Percentiles rank a stretch among this genome's conserved stretches.
phyloP scores from a whole-genome alignment of 495 filamentous ascomycete species.

The Baudoinia panamericana region DNA sequence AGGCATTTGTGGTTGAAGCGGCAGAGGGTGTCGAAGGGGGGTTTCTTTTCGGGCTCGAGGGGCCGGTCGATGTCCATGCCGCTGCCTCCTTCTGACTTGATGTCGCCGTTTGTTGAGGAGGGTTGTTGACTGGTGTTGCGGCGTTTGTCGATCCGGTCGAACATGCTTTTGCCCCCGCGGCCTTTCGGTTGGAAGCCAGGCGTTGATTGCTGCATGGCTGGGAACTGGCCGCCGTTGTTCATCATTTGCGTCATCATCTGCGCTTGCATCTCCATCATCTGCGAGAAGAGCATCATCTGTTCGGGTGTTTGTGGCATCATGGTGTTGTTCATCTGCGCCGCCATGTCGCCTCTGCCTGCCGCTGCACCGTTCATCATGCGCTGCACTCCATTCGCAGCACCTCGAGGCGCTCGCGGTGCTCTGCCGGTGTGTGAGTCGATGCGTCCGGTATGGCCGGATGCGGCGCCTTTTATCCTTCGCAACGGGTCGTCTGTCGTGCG shows the following conservation, averaged over 20 bases:
- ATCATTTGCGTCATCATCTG: slow-evolving; percentile 61
- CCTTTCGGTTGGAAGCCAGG: slow-evolving; percentile 18
- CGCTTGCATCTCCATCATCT: slow-evolving; percentile 68
- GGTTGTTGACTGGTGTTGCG: slow-evolving; percentile 26
- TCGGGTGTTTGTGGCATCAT: slow-evolving; percentile 36
- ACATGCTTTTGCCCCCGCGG: slow-evolving; percentile 51
- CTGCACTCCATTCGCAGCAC: slow-evolving; percentile 12
- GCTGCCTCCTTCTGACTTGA: slow-evolving; percentile 10
- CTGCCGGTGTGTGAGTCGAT: slow-evolving; percentile 58
- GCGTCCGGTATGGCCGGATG: slow-evolving; percentile 58
- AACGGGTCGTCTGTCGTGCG: slow-evolving; percentile 57
- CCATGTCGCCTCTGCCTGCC: slow-evolving; percentile 1
- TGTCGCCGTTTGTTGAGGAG: slow-evolving; percentile 17
- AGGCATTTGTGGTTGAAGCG: slow-evolving; percentile 79
- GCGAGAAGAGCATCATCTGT: slow-evolving; percentile 68
- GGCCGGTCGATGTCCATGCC: slow-evolving; percentile 33
- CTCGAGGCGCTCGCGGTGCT: slow-evolving; percentile 53
- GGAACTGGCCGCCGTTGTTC: slow-evolving; percentile 30
- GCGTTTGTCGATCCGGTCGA: slow-evolving; percentile 57
- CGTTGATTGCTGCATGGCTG: slow-evolving; percentile 29
- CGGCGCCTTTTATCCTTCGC: slow-evolving; percentile 59
- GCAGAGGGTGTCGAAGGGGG: slow-evolving; percentile 46
- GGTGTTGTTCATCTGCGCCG: slow-evolving; percentile 26
- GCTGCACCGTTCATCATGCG: slow-evolving; percentile 15
- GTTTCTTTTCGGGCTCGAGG: slow-evolving; percentile 26